Evolutionary conservation across 2,329 filamentous ascomycete genomes (phyloP).

Genomic region (Aspergillus udagawae): DNA sequence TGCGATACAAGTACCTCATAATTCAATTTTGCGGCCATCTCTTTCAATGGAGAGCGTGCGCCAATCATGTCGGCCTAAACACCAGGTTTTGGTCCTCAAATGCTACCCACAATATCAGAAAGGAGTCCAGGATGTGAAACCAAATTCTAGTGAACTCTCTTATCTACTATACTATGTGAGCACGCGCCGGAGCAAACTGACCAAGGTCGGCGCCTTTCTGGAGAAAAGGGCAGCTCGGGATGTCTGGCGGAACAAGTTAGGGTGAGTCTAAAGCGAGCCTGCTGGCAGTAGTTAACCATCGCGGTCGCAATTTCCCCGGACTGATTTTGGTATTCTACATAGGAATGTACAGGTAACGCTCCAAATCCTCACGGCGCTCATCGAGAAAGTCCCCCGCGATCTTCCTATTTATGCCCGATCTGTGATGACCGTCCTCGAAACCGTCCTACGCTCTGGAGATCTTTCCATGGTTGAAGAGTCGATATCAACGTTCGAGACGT

Average conservation of each 20-base stretch:
- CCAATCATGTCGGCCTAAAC: constrained; percentile 75
- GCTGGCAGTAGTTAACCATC: constrained; percentile 6
- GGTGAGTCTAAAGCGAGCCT: constrained; percentile 52
- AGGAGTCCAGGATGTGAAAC: constrained; percentile 85
- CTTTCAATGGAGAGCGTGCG: constrained; percentile 53
- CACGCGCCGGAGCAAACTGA: constrained; percentile 88
- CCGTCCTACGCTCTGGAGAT: constrained; percentile 78
- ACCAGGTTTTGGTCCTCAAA: constrained; percentile 92
- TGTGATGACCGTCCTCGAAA: constrained; percentile 78
- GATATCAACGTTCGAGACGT: constrained; percentile 77
- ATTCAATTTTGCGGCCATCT: constrained; percentile 2
- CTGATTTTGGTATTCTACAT: constrained; percentile 9
- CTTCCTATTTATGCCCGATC: constrained; percentile 82
- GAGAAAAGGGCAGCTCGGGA: constrained; percentile 92
- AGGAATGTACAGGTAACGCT: constrained; percentile 94
- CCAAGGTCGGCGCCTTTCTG: constrained; percentile 91
- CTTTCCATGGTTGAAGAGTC: constrained; percentile 92
- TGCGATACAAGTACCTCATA: not conserved
- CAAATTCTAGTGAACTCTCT: constrained; percentile 93
- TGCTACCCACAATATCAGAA: constrained; percentile 94
- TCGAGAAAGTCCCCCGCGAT: constrained; percentile 89
- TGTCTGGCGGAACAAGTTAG: constrained; percentile 82
- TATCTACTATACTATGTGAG: constrained; percentile 97
- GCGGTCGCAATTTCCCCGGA: not conserved
- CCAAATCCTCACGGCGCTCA: constrained; percentile 83